Conservation (phyloP, 2,329 filamentous ascomycete genomes). For the Sporothrix mexicana region DNA sequence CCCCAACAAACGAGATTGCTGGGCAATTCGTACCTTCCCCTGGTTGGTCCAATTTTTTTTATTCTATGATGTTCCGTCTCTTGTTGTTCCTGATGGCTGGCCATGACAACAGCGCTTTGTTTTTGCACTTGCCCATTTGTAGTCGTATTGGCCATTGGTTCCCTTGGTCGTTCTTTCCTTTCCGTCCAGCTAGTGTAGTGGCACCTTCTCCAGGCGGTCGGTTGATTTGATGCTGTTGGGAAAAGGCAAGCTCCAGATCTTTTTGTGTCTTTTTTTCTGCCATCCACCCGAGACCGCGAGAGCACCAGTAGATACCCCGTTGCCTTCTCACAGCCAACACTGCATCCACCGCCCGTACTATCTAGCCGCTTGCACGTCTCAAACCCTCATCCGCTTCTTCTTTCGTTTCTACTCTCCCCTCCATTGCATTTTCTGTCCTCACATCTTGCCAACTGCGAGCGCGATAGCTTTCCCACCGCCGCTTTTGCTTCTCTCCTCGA, state of each 20-base stretch:
- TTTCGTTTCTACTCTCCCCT: neutral
- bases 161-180: conserved; percentile 6
- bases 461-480: conserved; percentile 9
- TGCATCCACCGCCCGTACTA: conserved; percentile 7
- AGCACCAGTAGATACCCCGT: neutral
- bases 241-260: conserved; percentile 30
- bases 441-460: conserved; percentile 22
- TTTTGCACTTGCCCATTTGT: conserved; percentile 24
- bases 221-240: conserved; percentile 36
- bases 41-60: conserved; percentile 33
- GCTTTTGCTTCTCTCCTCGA: neutral
- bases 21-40: conserved; percentile 34
- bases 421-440: conserved; percentile 15
- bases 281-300: conserved; percentile 33
- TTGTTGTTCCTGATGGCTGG: conserved; percentile 21
- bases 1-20: conserved; percentile 39
- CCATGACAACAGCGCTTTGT: conserved; percentile 20
- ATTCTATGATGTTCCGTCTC: conserved; percentile 24
- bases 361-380: conserved; percentile 43
- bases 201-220: neutral
- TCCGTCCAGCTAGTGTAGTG: conserved; percentile 22
- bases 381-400: conserved; percentile 33
- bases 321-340: conserved; percentile 16
- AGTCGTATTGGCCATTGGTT: conserved; percentile 6
- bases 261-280: conserved; percentile 13